Percentiles rank a stretch among this genome's conserved stretches.
Conservation (phyloP, 768 basidiomycete species). For the Boletus subcaerulescens region DNA sequence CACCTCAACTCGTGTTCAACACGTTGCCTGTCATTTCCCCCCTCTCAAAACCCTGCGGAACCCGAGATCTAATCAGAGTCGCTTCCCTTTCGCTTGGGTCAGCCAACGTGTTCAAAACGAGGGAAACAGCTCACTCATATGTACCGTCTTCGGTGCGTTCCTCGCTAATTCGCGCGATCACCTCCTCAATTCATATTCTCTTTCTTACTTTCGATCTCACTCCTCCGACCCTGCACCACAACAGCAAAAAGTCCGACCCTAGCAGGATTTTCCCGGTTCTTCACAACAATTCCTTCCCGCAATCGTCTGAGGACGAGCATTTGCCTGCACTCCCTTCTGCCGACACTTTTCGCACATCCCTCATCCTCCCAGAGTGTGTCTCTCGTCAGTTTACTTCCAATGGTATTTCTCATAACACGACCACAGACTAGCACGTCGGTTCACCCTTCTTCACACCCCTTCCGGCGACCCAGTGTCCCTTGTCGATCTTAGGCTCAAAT, state of each 20-base stretch:
- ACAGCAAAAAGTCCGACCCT: slow-evolving; percentile 75
- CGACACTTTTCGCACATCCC: slow-evolving; percentile 81
- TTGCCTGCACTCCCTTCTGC: slow-evolving; percentile 61
- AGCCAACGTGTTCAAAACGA: slow-evolving; percentile 72
- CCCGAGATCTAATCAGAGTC: slow-evolving; percentile 33
- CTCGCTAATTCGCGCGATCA: slow-evolving; percentile 29
- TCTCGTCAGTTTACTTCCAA: slow-evolving; percentile 7
- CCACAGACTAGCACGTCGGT: slow-evolving; percentile 73
- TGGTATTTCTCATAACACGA: slow-evolving; percentile 13
- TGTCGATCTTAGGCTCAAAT: slow-evolving; percentile 59
- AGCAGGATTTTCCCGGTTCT: slow-evolving; percentile 48
- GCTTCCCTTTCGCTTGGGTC: slow-evolving; percentile 24
- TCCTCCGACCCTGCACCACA: slow-evolving; percentile 24
- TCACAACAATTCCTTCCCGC: slow-evolving; percentile 28
- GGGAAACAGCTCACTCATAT: slow-evolving; percentile 45
- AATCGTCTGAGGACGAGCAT: slow-evolving; percentile 35
- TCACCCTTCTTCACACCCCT: slow-evolving; percentile 71
- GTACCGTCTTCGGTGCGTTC: slow-evolving; percentile 80
- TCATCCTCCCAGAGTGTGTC: slow-evolving; percentile 81
- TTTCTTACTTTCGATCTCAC: slow-evolving; percentile 21
- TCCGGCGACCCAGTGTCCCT: slow-evolving; percentile 64
- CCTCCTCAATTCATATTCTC: slow-evolving; percentile 23
- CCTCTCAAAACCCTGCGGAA: slow-evolving; percentile 12
- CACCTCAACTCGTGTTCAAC: slow-evolving; percentile 64
- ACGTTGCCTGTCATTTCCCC: slow-evolving; percentile 60